Percentiles rank a stretch among this genome's conserved stretches.
phyloP scores from a whole-genome alignment of 225 moss, liverwort and hornwort species.

The Straminergon stramineum region DNA sequence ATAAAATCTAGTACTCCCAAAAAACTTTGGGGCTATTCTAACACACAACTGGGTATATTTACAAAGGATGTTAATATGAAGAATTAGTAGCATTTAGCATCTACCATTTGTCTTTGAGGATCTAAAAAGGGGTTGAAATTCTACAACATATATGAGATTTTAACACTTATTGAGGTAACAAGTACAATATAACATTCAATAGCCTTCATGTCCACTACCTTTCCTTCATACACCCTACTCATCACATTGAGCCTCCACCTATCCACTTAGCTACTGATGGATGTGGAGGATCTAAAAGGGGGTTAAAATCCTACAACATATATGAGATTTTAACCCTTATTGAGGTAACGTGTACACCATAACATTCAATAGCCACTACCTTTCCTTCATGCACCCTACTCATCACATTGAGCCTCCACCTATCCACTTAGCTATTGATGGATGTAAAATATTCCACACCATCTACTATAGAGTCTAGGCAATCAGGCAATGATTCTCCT shows the following conservation, averaged over 20 bases:
- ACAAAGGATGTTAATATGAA: background rate
- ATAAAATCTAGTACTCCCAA: background rate
- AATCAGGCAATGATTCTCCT: background rate
- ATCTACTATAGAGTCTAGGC: no score
- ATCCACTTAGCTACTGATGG: background rate
- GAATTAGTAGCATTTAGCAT: background rate
- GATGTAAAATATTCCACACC: no score
- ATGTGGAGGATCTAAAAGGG: no score
- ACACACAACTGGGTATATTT: background rate
- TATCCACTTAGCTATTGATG: background rate
- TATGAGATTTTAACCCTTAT: background rate
- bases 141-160: background rate
- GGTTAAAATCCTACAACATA: no score
- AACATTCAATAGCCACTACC: background rate
- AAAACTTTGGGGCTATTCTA: background rate
- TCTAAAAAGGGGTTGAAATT: no score
- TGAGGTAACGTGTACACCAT: background rate
- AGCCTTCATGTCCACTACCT: accelerated
- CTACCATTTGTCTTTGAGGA: background rate
- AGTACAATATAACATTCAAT: background rate
- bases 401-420: background rate
- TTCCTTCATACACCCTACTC: no score
- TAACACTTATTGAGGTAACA: background rate
- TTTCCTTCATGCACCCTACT: no score
- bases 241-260: background rate